Base-by-base conservation (phyloP, 1,284 basidiomycete species). In the Trametes polyzona region DNA sequence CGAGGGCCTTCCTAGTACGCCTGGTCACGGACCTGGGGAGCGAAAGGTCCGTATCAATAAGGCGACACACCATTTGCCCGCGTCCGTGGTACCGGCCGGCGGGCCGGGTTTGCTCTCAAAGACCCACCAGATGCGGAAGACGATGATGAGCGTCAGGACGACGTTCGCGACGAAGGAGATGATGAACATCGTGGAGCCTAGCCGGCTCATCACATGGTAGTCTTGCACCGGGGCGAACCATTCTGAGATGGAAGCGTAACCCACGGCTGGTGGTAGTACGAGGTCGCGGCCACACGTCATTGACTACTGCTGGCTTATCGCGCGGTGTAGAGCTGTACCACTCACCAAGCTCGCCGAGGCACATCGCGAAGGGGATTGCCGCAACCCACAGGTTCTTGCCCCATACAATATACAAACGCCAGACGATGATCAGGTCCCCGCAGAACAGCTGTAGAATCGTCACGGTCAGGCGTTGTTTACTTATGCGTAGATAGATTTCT, bases 191-290 rank as follows among this genome's bases (percentile, higher is more conserved):
- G 61, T 65, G n/a, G 59, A 55, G 7, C 35, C 35, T 14, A 36
- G 35, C 7, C 57, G 61, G 63, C 66, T 67, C 11, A 69, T 59
- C 16, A 17, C 35, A 4, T 12, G n/a, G 24, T n/a, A 47, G 14
- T 47, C 14, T 17, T 36, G 40, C 23, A 21, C 8, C 11, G 21
- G 40, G 12, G 40, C 40, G 3, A 36, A 17, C 35, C 35, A 36
- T 17, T 14, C 16, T 2, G 35, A 36, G 35, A 36, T 36, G 6
- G 35, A 36, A 14, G 35, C 35, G 16, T 36, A 36, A 3, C 35
- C 35, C 4, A 36, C 35, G 11, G 35, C 35, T 36, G 40, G 26
- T 12, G 10, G 11, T 12, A 10, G 12, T 16, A 26, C 21, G 21
- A 26, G 21, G 23, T 5, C 24, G 21, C 23, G 35, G n/a, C n/a